These are phyloP conservation scores for Pseudotsuga menziesii DNA, from an alignment of 75 land plant genomes.

Conservation along the genomic window DNA sequence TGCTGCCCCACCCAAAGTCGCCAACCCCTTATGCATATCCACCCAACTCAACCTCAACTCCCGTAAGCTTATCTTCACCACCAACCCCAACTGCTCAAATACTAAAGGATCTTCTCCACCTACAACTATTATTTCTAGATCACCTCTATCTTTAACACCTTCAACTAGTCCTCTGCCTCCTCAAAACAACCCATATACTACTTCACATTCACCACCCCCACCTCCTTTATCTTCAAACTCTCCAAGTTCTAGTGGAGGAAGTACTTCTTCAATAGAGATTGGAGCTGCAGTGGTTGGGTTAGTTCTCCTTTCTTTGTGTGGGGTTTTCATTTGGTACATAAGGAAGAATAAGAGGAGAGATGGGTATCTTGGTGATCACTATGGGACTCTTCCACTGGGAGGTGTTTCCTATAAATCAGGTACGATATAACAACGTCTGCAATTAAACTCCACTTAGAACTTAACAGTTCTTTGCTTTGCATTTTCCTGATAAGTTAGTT, in stretches of 20 bases:
- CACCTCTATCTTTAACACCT: not conserved
- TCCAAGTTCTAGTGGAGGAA: not conserved
- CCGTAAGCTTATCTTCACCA: not conserved
- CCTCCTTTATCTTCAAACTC: not conserved
- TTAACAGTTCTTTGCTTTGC: not conserved
- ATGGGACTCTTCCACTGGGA: slow-evolving; percentile 5
- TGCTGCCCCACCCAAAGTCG: not conserved
- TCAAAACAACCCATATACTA: not conserved
- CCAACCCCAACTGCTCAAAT: not conserved
- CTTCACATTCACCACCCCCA: not conserved
- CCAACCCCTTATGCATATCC: not conserved
- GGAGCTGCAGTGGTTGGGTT: slow-evolving; percentile 3
- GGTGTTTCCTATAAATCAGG: not conserved
- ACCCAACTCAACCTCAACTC: too few relatives aligned
- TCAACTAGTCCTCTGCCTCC: not conserved
- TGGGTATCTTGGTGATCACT: not conserved
- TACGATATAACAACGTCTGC: not conserved
- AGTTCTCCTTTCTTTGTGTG: not conserved
- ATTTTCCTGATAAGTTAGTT: not conserved
- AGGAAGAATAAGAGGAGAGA: slow-evolving; percentile 7
- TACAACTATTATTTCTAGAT: too few relatives aligned
- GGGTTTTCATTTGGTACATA: not conserved
- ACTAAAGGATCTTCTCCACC: not conserved
- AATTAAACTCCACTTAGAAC: not conserved
- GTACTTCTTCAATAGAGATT: not conserved